Evolutionary conservation across 345 rosid genomes (phyloP), one percentile per base, ranked within the genome.

Genomic region (Cardamine occulta): DNA sequence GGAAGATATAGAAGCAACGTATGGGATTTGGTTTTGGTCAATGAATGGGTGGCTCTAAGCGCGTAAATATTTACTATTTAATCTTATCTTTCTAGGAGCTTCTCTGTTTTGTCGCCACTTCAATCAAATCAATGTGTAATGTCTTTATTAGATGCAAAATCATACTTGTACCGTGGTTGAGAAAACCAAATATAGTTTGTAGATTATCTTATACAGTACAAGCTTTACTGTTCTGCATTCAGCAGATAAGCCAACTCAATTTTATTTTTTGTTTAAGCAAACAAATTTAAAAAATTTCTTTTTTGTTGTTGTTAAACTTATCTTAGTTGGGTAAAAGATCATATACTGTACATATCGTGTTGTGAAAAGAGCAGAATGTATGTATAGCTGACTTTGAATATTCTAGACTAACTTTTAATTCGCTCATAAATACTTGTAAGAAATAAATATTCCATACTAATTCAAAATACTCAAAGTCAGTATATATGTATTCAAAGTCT

Each of bases 21-120:
- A 14, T 4, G 13, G 4, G 31, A 13, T 26, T 39, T 34, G 18
- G 24, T 24, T 68, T 31, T 68, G 10, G 39, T 68, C 62, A 55
- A 53, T 67, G 49, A 37, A 6, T 52, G 58, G 56, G 23, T 65
- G 60, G 32, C 71, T 66, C 60, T 57, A 17, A n/a, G 14, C 63
- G 63, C 63, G 24, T 32, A 57, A 32, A 28, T 0, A 56, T 7
- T 14, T 15, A 29, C 39, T 8, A 6, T 17, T 17, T 15, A 29
- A 15, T n/a, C 61, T 8, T 28, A 57, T 9, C 15, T 9, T 10
- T 58, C 37, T 31, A n/a, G 24, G 24, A 32, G 42, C 15, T 58
- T 58, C 63, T 10, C 24, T 17, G 15, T 17, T 58, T 58, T 32
- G 42, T 17, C 42, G 24, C 13, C 42, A 57, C 42, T 37, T 44